Percentiles rank a stretch among this genome's conserved stretches.
Evolutionary conservation across 805 yeast genomes (phyloP).

Genomic region (Pichia nakasei): DNA sequence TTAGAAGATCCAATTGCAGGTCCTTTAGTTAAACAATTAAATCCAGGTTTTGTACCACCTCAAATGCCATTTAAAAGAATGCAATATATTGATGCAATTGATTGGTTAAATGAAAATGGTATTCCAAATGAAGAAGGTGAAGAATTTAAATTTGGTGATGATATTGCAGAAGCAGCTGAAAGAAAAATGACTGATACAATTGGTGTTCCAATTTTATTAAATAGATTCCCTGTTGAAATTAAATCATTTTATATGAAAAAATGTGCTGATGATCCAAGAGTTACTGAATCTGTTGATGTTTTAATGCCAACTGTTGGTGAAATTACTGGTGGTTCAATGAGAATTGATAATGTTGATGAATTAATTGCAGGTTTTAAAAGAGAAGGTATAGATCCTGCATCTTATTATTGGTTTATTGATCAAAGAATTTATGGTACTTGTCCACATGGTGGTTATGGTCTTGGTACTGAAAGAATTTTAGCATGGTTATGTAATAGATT

Average conservation of each 20-base stretch:
- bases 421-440: constrained; percentile 95
- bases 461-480: constrained; percentile 95
- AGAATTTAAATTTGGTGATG: constrained; percentile 92
- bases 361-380: constrained; percentile 85
- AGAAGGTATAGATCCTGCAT: constrained; percentile 72
- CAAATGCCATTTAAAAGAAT: constrained; percentile 81
- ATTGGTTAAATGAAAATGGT: constrained; percentile 94
- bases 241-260: constrained; percentile 97
- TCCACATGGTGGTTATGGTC: constrained; percentile 99
- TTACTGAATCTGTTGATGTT: constrained; percentile 97
- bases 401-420: constrained; percentile 95
- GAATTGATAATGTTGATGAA: constrained; percentile 77
- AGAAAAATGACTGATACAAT: constrained; percentile 96
- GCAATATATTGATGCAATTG: constrained; percentile 84
- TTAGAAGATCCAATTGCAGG: constrained; percentile 89
- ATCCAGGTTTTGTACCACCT: constrained; percentile 87
- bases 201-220: constrained; percentile 86
- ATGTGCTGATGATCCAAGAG: constrained; percentile 82
- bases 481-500: constrained; percentile 98
- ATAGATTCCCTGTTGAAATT: constrained; percentile 92
- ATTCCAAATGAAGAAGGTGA: constrained; percentile 93
- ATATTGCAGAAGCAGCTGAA: constrained; percentile 99
- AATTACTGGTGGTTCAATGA: constrained; percentile 98
- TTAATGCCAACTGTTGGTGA: constrained; percentile 99
- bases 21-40: constrained; percentile 78